Base-by-base conservation (phyloP, 2,329 filamentous ascomycete genomes). In the Cladosporium velox region DNA sequence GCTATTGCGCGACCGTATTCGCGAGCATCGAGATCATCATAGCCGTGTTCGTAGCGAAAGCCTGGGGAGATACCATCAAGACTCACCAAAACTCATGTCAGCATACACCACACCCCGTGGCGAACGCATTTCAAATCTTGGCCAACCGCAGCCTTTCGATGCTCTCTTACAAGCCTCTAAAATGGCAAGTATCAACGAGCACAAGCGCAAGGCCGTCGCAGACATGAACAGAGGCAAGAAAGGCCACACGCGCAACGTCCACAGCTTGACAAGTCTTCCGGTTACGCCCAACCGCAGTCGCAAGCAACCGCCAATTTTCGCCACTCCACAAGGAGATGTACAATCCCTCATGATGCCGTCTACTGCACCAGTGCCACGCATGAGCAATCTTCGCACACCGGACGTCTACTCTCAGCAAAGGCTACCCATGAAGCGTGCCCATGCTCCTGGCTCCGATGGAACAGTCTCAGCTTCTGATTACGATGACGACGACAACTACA, bases 11-110 rank as follows among this genome's bases (percentile, higher is more conserved):
- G 91, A 89, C 68, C 89, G 94, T 24, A 96, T 98, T 69, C 88
- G 91, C 51, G 92, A 96, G 76, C 97, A 97, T 75, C 85, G 94
- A 68, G 91, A 96, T 75, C 93, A 96, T 74, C 88, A 96, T 74
- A 86, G 96, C 59, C 89, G 91, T 73, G 90, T 91, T 72, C 91
- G 91, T 1, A 90, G 90, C 15, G 78, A 77, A 18, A 72, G 74
- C 18, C 72, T 77, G 28, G 41, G 66, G 61, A 88, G 87, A 60
- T 86, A 87, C 38, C 88, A 90, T 67, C 81, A 86, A 66, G 83
- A 87, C 66, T 79, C 89, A 78, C 78, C 68, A 84, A 83, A 51
- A 83, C 81, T 74, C 3, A 67, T 70, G 82, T 55, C 52, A 11
- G 52, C 32, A 5, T 67, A 79, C 74, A 69, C 72, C 73, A 73